These are phyloP conservation scores for Skeletonema potamos DNA, from an alignment of 108 stramenopile species.

Conservation along the genomic window DNA sequence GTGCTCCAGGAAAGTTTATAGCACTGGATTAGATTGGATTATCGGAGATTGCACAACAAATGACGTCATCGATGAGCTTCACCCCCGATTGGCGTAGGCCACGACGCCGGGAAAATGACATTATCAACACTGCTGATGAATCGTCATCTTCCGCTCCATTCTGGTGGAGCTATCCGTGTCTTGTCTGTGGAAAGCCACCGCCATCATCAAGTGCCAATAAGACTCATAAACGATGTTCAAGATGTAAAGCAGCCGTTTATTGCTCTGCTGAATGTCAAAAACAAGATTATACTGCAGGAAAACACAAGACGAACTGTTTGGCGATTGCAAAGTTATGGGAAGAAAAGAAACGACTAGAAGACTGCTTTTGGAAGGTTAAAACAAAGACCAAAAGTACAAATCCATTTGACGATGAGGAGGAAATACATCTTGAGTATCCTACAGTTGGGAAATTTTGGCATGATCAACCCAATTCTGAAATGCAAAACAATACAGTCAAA, in stretches of 20 bases:
- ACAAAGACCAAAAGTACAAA: constrained; percentile 14
- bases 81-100: constrained; percentile 33
- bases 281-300: constrained; percentile 16
- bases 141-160: constrained; percentile 7
- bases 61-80: not conserved
- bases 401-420: constrained; percentile 28
- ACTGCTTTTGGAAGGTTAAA: constrained; percentile 3
- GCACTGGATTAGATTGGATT: no score
- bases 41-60: not conserved
- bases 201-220: not conserved
- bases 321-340: constrained; percentile 23
- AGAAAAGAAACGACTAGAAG: constrained; percentile 25
- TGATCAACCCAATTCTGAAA: constrained; percentile 6
- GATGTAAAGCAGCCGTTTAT: constrained; percentile 33
- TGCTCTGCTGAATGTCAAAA: constrained; percentile 35
- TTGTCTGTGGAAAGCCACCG: constrained; percentile 30
- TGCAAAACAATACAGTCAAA: constrained; percentile 1
- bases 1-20: no score
- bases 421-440: constrained; percentile 6
- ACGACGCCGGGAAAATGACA: constrained; percentile 24
- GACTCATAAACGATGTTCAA: constrained; percentile 27
- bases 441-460: constrained; percentile 37
- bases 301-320: constrained; percentile 25
- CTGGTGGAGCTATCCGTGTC: constrained; percentile 35
- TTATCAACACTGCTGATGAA: not conserved